Base-by-base conservation (phyloP, 2,329 filamentous ascomycete species). In the Cladorrhinum sp. region DNA sequence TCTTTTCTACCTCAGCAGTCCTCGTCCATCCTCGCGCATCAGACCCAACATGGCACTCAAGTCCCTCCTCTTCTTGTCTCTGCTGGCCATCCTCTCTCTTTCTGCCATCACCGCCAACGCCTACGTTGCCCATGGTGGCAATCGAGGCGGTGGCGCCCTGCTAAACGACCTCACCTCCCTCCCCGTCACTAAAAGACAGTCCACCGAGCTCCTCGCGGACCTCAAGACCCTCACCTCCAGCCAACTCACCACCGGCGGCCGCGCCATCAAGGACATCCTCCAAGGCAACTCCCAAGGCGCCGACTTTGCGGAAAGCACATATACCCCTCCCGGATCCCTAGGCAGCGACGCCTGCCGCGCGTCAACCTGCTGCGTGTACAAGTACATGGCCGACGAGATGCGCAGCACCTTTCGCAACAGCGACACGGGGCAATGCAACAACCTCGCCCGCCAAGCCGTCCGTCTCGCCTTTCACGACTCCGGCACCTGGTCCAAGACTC, bases 381-480 rank as follows among this genome's bases (percentile, higher is more conserved):
- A 55, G 29, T 56, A 62, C 50, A 25, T 58, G 9, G 61, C 61
- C 29, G 50, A 58, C 45, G 55, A 55, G 16, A 56, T 60, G 45
- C 32, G 32, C 3, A 1, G 7, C 7, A n/a, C 27, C 25, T 55
- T 59, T 22, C 16, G 8, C 12, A 18, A 55, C 27, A 9, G 24
- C 2, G 32, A 4, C 7, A 18, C 51, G 29, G 16, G 27, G 1
- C 16, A 52, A 24, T 63, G 61, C 24, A 63, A 53, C 58, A 41
- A 52, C 13, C 50, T 60, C 16, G 61, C 61, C 22, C 58, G 61
- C 24, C 54, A 57, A 22, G 58, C 61, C 20, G 50, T 63, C 45
- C 61, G 61, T 18, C 54, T 63, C 8, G 61, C 50, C 54, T 63
- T 63, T 55, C 61, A 63, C 55, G 61, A 63, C 55, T 54, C 61